A percentile compares a stretch with the other conserved stretches of the same genome.
Conservation (phyloP, 2,329 filamentous ascomycete genomes). For the Fusarium neocosmosporiellum region DNA sequence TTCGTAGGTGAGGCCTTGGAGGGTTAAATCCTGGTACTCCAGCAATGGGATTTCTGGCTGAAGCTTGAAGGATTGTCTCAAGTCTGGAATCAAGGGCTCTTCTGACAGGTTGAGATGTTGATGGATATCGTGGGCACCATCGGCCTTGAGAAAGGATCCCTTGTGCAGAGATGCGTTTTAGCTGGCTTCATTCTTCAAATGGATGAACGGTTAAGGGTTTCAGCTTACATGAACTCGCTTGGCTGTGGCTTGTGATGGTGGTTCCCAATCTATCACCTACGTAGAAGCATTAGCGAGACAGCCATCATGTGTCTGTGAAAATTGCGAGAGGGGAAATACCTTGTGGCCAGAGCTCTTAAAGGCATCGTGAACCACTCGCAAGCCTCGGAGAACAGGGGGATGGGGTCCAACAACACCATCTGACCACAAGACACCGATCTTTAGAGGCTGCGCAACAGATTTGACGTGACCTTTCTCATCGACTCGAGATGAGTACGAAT, state of each 20-base stretch:
- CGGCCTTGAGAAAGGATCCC: conserved; percentile 46
- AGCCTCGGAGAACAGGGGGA: conserved; percentile 64
- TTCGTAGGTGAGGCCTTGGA: conserved; percentile 65
- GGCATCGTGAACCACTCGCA: conserved; percentile 1
- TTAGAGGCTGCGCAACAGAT: conserved; percentile 50
- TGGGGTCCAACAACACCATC: conserved; percentile 64
- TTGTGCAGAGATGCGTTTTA: background rate
- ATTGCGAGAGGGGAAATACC: conserved; percentile 21
- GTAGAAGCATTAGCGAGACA: too few species aligned
- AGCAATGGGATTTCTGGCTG: conserved; percentile 40
- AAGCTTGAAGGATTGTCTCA: conserved; percentile 47
- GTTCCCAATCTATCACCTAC: conserved; percentile 45
- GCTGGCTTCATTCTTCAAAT: background rate
- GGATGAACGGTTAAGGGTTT: background rate
- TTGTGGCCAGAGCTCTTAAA: conserved; percentile 53
- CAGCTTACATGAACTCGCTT: conserved; percentile 16
- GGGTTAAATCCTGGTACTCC: conserved; percentile 58
- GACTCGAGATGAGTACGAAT: conserved; percentile 51
- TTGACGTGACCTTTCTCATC: background rate
- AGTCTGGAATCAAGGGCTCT: conserved; percentile 60
- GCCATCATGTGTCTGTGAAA: background rate
- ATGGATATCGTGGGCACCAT: conserved; percentile 53
- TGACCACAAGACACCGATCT: conserved; percentile 64
- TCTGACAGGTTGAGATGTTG: conserved; percentile 64
- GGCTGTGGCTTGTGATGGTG: conserved; percentile 17